Base-by-base conservation (phyloP, 495 filamentous ascomycete genomes). In the Aspergillus carlsbadensis region DNA sequence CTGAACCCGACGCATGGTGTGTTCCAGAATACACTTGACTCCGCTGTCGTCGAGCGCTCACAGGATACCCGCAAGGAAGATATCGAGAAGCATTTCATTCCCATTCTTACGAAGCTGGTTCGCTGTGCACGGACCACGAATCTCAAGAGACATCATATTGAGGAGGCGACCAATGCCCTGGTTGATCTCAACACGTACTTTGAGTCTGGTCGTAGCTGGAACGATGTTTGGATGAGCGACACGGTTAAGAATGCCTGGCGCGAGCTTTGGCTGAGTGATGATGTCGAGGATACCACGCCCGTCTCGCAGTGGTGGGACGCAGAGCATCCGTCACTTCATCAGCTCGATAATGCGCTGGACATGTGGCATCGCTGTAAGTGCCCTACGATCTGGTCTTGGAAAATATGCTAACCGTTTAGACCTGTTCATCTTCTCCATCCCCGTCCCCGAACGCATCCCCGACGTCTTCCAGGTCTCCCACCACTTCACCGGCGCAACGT, bases 391-490 rank as follows among this genome's bases (percentile, higher is more conserved):
- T n/a, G n/a, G n/a, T n/a, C n/a, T n/a, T n/a, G n/a, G n/a, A n/a
- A n/a, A n/a, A n/a, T n/a, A n/a, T n/a, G n/a, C n/a, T n/a, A n/a
- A 37, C 35, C 6, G 10, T 20, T 31, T 29, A 60, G 58, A 84
- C 57, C 77, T 87, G 22, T 87, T 87, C 67, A 86, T 87, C 60
- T 86, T 86, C 65, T 83, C 82, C 0, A 79, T 87, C 5, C 83
- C 82, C 8, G 77, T 86, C 3, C 84, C 84, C 0, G 81, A 84
- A 35, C 72, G 79, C 46, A 82, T 85, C 31, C 84, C 84, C 7
- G 71, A 71, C n/a, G 79, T 86, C 6, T 86, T 87, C 69, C 84
- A 87, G 64, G 80, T 76, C 17, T 84, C 83, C 0, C 84, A 87
- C 52, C 84, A 87, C 64, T 82, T 81, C 57, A 76, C 81, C 24